These are phyloP conservation scores for Chrysosporium queenslandicum DNA, from an alignment of 2,329 filamentous ascomycete genomes.

Conservation along the genomic window DNA sequence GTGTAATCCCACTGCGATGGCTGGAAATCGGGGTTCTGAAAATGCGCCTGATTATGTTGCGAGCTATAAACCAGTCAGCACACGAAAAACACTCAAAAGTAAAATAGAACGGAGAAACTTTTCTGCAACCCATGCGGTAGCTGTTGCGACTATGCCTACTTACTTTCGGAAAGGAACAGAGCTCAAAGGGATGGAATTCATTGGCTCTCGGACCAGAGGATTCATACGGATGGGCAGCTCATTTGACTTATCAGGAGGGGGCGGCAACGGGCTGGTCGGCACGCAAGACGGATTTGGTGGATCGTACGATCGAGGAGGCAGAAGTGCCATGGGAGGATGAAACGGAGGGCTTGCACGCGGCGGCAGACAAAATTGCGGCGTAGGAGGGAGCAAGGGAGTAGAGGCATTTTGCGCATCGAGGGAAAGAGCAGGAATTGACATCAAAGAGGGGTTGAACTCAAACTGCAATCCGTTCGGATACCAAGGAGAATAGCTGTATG, in stretches of 20 bases:
- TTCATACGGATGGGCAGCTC: conserved; percentile 32
- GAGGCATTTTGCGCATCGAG: conserved; percentile 28
- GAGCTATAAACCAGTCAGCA: conserved; percentile 25
- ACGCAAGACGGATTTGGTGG: not conserved
- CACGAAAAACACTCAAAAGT: not conserved
- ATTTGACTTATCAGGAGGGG: conserved; percentile 21
- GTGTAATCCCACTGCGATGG: conserved; percentile 37
- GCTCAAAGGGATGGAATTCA: conserved; percentile 33
- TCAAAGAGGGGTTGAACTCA: conserved; percentile 33
- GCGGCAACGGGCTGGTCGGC: conserved; percentile 22
- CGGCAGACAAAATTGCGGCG: conserved; percentile 25
- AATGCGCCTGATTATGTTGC: conserved; percentile 39
- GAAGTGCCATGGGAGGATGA: conserved; percentile 7
- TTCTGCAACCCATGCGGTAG: too few species aligned
- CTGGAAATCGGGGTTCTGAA: conserved; percentile 39
- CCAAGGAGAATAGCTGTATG: conserved; percentile 31
- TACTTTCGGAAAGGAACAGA: conserved; percentile 35
- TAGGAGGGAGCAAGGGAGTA: conserved; percentile 25
- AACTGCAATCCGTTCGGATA: conserved; percentile 31
- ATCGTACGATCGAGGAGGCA: not conserved
- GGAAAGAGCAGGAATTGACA: conserved; percentile 34
- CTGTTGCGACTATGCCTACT: conserved; percentile 10
- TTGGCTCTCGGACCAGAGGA: conserved; percentile 34
- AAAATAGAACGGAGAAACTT: too few species aligned
- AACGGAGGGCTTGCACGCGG: conserved; percentile 22